Base-by-base conservation (phyloP, 1,284 basidiomycete species). In the Cutaneotrichosporon spelunceum region DNA sequence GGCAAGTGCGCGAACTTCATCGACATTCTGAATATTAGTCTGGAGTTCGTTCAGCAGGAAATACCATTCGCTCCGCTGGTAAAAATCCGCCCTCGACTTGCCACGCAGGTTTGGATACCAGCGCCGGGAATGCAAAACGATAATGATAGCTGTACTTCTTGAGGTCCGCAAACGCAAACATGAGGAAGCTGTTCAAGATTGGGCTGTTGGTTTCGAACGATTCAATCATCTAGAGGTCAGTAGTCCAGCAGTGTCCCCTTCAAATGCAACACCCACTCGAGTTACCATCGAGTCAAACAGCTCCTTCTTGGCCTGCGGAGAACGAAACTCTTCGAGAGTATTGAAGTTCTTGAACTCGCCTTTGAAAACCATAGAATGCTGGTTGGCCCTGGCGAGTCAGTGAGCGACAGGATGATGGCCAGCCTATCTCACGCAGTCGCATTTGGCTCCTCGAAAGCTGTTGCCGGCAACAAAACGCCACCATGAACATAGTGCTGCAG, bases 71-170 rank as follows among this genome's bases (percentile, higher is more conserved):
- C 0, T 64, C 49, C 9, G 62, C 56, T 2, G 42, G 48, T 10
- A 36, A 10, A 6, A 72, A 62, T 1, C 61, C 62, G 4, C 44
- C 57, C 44, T 81, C 79, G 61, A 92, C 84, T 78, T 92, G 86
- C 93, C 93, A 96, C 0, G 87, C 85, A 4, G 93, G 92, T 68
- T 90, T 91, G 16, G 89, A 83, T 0, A 89, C 86, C 61, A 98
- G 86, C 0, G 93, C 92, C 0, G 96, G 96, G 77, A 97, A 96
- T 0, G 90, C 90, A 71, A 97, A 97, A 94, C 95, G 98, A 79
- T 99, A 97, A 75, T 89, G 93, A 77, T 92, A 98, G 66, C 89
- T 89, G 82, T 95, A 98, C 78, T 95, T 97, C 83, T 99, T 99
- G 63, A 99, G 86, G 77, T 99, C 96, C 0, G 96, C 91, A 71